Evolutionary conservation across 257 asterid genomes (phyloP).

Genomic region (Gynochthodes officinalis): DNA sequence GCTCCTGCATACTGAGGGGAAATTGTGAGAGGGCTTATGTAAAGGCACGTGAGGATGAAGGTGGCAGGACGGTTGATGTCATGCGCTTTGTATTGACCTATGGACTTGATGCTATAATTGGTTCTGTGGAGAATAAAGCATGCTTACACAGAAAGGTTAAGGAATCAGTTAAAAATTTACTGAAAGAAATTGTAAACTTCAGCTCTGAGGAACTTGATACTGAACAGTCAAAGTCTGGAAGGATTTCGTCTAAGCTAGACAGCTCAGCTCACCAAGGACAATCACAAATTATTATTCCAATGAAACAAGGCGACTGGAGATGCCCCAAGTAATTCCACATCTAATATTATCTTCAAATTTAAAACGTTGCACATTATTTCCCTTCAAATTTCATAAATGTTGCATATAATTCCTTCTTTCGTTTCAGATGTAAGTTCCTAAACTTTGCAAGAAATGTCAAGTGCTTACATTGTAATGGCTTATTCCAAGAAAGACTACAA

Average conservation of each 20-base stretch:
- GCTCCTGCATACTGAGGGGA: slow-evolving; percentile 85
- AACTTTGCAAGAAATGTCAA: slow-evolving; percentile 73
- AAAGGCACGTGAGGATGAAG: slow-evolving; percentile 61
- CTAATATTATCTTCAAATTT: neutral
- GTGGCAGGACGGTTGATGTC: slow-evolving; percentile 83
- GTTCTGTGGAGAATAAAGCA: slow-evolving; percentile 70
- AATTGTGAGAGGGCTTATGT: slow-evolving; percentile 82
- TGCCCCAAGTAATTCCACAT: slow-evolving; percentile 69
- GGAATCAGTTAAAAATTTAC: slow-evolving; percentile 63
- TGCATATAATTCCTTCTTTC: neutral
- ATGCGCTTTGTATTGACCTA: slow-evolving; percentile 72
- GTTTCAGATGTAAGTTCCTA: slow-evolving; percentile 68
- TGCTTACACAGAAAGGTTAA: slow-evolving; percentile 50
- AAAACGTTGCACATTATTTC: neutral
- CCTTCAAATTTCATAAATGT: neutral
- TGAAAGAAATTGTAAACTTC: slow-evolving; percentile 66
- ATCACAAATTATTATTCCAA: slow-evolving; percentile 32
- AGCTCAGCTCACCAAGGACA: slow-evolving; percentile 29
- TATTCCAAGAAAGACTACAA: slow-evolving; percentile 48
- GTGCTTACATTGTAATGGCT: slow-evolving; percentile 64
- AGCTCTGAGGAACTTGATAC: slow-evolving; percentile 33
- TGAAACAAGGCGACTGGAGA: slow-evolving; percentile 80
- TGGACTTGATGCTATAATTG: slow-evolving; percentile 62
- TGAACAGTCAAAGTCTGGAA: slow-evolving; percentile 25
- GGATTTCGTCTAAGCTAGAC: slow-evolving; percentile 29